Evolutionary conservation across 306 rosid genomes (phyloP).

Genomic region (Rubus parviflorus): DNA sequence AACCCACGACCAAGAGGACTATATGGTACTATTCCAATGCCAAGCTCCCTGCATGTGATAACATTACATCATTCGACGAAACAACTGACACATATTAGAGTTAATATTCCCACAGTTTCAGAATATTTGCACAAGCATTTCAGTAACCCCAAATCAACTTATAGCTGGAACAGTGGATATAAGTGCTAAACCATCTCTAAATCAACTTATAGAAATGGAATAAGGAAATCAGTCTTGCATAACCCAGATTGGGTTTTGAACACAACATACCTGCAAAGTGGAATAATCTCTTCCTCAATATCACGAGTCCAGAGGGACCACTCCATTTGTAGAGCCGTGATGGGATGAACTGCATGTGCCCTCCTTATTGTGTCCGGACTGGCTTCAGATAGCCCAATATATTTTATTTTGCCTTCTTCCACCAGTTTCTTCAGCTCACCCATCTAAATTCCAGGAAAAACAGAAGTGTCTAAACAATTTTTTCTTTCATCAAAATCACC

Average conservation of each 20-base stretch:
- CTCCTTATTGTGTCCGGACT: slow-evolving; percentile 74
- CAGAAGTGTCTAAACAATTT: not conserved
- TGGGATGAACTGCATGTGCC: slow-evolving; percentile 83
- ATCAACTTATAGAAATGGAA: not conserved
- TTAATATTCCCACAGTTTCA: not conserved
- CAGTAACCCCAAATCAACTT: not conserved
- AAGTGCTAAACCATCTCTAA: not conserved
- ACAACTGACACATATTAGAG: not conserved
- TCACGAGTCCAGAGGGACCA: slow-evolving; percentile 88
- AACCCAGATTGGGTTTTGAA: not conserved
- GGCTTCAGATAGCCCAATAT: slow-evolving; percentile 76
- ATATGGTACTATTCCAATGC: slow-evolving; percentile 80
- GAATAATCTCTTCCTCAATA: slow-evolving; percentile 64
- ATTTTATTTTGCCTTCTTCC: slow-evolving; percentile 73
- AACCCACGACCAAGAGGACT: slow-evolving; percentile 85
- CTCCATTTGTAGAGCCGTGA: slow-evolving; percentile 74
- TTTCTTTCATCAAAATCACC: not conserved
- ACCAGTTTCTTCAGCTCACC: slow-evolving; percentile 77
- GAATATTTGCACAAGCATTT: not conserved
- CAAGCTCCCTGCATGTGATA: slow-evolving; percentile 57
- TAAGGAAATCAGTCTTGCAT: not conserved
- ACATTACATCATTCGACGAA: not conserved
- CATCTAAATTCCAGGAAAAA: slow-evolving; percentile 37
- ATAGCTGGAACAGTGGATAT: no score
- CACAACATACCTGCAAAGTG: slow-evolving; percentile 65